Evolutionary conservation across 495 filamentous ascomycete species (phyloP).

Genomic region (Immersiella caudata): DNA sequence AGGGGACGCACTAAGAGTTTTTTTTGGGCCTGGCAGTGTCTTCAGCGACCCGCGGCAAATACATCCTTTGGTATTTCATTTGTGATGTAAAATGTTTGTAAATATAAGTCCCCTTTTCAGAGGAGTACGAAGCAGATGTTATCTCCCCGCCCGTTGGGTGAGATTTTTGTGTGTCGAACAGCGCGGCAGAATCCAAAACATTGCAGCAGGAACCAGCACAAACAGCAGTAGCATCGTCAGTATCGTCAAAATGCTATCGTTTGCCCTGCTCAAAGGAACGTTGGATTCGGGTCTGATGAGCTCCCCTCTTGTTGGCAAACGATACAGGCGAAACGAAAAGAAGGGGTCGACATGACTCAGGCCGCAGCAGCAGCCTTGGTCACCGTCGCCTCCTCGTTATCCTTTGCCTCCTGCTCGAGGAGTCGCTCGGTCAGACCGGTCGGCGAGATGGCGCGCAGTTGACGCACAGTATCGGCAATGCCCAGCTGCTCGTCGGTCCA

Average conservation of each 20-base stretch:
- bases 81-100: background rate
- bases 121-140: background rate
- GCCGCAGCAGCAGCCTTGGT: conserved; percentile 27
- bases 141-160: background rate
- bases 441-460: conserved; percentile 19
- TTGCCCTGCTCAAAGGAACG: conserved; percentile 16
- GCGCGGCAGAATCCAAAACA: background rate
- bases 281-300: conserved; percentile 15
- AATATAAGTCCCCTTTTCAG: background rate
- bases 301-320: conserved; percentile 15
- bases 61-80: conserved; percentile 2
- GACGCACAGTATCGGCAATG: conserved; percentile 54
- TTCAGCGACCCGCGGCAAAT: background rate
- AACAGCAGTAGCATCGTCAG: conserved; percentile 1
- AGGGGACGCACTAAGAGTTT: background rate
- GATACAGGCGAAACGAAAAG: background rate
- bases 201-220: background rate
- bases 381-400: conserved; percentile 18
- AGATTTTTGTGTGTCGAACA: background rate
- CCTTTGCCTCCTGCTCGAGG: conserved; percentile 29
- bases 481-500: conserved; percentile 90
- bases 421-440: conserved; percentile 30
- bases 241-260: background rate
- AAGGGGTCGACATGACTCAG: background rate
- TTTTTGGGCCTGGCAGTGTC: background rate